phyloP scores from a whole-genome alignment of 768 basidiomycete species.

The Rhizopogon salebrosus region DNA sequence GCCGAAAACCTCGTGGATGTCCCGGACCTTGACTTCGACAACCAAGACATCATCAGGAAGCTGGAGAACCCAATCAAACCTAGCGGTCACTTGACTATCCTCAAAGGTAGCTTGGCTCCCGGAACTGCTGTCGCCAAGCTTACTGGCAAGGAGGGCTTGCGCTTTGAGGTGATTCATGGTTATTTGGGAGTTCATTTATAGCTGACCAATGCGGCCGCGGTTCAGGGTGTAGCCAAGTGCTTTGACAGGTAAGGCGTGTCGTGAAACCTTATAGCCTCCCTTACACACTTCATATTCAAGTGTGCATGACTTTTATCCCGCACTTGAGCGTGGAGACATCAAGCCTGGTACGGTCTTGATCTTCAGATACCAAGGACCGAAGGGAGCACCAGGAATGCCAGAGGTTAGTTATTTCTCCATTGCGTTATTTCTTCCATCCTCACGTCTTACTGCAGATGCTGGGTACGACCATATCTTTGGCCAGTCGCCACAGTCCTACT shows the following conservation, averaged over 20 bases:
- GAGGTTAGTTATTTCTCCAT: constrained; percentile 39
- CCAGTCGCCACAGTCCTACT: not conserved
- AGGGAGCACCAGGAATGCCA: constrained; percentile 91
- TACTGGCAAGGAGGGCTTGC: constrained; percentile 86
- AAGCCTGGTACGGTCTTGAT: constrained; percentile 72
- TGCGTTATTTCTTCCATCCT: not conserved
- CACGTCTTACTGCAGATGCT: constrained; percentile 34
- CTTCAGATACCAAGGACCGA: constrained; percentile 86
- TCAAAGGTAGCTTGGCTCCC: constrained; percentile 86
- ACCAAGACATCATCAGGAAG: constrained; percentile 71
- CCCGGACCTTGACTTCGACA: constrained; percentile 60
- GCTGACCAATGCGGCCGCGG: not conserved
- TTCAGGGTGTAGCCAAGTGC: constrained; percentile 68
- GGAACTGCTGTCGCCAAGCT: constrained; percentile 87
- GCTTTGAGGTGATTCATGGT: constrained; percentile 58
- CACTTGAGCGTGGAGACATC: constrained; percentile 70
- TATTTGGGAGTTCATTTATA: not conserved
- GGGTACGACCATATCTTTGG: constrained; percentile 21
- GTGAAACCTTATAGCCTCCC: not conserved
- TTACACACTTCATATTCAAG: constrained; percentile 26
- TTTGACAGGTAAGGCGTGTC: constrained; percentile 54
- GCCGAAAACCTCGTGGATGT: constrained; percentile 84
- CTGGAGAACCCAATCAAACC: constrained; percentile 78
- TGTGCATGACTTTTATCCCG: constrained; percentile 65
- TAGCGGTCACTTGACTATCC: constrained; percentile 82